Evolutionary conservation across 1,139 yeast genomes (phyloP), one percentile per base, ranked within the genome.

Genomic region (Petasospora fabianii): DNA sequence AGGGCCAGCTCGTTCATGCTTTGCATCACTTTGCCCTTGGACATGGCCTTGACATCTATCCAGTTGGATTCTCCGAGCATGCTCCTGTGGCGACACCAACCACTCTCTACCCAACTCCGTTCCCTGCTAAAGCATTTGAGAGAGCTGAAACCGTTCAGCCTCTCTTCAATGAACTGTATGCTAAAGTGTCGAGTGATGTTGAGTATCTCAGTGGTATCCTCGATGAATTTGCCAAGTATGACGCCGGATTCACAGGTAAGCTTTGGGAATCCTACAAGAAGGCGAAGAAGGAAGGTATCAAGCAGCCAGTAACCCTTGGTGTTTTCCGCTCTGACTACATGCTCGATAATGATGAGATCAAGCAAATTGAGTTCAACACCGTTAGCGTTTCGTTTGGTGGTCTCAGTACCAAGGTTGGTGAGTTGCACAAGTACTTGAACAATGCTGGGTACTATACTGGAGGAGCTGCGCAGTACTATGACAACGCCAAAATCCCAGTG

Each of bases 361-460:
- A 90, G 58, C 98, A 94, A 61, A 90, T 92, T 38, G 99, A 92
- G 59, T 92, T 90, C 66, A 92, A 92, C 61, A 88, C 98, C 1
- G 90, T 92, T 3, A 84, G 96, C 54, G 96, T 92, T 2, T 88
- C 97, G 1, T 92, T 92, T 68, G 97, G 95, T 17, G 97, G 95
- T 0, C 69, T 92, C 39, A 83, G 96, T 1, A 62, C 87, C 12
- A 84, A 82, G 56, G 90, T 87, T 16, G 85, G 95, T 16, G 70
- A 76, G 52, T 66, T 86, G 44, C 98, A 92, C 60, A 64, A 71
- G 27, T 85, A 71, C 52, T 64, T 83, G 55, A 82, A 83, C 54
- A 59, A 64, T 6, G 57, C 68, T 10, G 88, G 87, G 5, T 61
- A 61, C 12, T 84, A 82, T 51, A 27, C 65, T 29, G 66, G 68